phyloP scores from a whole-genome alignment of 2,329 filamentous ascomycete species.

The Penicillium sp. region DNA sequence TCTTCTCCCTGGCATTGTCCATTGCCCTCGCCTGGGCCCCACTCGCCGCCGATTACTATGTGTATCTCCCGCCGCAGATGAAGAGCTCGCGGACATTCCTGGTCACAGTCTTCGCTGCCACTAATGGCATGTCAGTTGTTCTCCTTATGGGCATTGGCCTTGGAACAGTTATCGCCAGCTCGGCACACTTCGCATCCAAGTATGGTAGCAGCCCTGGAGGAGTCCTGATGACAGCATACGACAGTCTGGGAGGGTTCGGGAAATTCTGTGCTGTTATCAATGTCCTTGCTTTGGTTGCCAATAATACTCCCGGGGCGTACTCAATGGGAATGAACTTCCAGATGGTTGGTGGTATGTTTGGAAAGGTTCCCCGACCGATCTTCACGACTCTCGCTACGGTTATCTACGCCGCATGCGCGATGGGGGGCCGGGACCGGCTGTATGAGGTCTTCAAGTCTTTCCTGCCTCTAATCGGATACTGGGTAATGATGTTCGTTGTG shows the following conservation, averaged over 20 bases:
- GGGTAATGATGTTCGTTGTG: constrained; percentile 38
- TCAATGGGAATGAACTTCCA: constrained; percentile 41
- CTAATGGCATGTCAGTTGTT: constrained; percentile 28
- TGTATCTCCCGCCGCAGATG: constrained; percentile 36
- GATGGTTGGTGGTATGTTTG: constrained; percentile 33
- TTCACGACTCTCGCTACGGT: constrained; percentile 37
- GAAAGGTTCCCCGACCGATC: constrained; percentile 36
- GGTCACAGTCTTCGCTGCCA: constrained; percentile 32
- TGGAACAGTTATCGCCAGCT: constrained; percentile 32
- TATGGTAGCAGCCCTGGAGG: constrained; percentile 28
- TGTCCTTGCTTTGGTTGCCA: constrained; percentile 37
- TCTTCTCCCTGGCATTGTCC: constrained; percentile 33
- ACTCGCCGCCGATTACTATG: constrained; percentile 37
- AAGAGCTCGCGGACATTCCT: constrained; percentile 31
- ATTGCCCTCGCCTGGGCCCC: constrained; percentile 30
- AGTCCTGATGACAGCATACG: constrained; percentile 34
- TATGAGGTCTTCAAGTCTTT: constrained; percentile 41
- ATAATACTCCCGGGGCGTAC: constrained; percentile 40
- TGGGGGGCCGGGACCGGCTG: constrained; percentile 38
- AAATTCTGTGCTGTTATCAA: constrained; percentile 39
- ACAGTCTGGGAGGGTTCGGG: constrained; percentile 35
- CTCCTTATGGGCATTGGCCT: constrained; percentile 37
- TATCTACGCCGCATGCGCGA: constrained; percentile 38
- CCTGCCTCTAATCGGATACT: constrained; percentile 42
- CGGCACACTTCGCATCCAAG: constrained; percentile 14